These are phyloP conservation scores for Ophiostoma montium DNA, from an alignment of 2,329 filamentous ascomycete species.

Conservation along the genomic window DNA sequence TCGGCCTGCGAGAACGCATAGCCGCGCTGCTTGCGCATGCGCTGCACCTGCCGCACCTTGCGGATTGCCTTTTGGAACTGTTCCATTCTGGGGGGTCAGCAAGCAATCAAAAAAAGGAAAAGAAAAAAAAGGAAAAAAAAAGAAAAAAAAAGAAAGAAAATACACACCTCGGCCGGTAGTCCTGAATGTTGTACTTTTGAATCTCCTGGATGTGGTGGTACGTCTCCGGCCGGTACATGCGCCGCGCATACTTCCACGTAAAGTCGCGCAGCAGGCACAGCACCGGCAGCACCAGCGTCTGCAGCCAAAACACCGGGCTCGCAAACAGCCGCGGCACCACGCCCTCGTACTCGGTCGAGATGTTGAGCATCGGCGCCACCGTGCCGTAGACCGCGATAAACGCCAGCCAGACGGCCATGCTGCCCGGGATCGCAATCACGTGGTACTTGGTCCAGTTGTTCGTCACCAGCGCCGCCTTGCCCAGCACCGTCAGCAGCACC, in stretches of 20 bases:
- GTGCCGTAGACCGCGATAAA: conserved; percentile 81
- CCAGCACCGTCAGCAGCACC: conserved; percentile 82
- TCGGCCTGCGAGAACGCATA: conserved; percentile 98
- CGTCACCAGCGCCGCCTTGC: conserved; percentile 87
- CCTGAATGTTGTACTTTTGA: conserved; percentile 99
- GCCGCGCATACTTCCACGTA: conserved; percentile 92
- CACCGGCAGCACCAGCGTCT: conserved; percentile 65
- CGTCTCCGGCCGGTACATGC: conserved; percentile 90
- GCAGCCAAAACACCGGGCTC: conserved; percentile 80
- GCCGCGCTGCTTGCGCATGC: conserved; percentile 97
- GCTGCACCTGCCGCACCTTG: conserved; percentile 94
- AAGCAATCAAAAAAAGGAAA: background rate
- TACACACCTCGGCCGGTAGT: conserved; percentile 81
- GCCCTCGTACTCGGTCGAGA: conserved; percentile 75
- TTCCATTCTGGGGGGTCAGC: conserved; percentile 57
- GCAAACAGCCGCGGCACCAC: conserved; percentile 68
- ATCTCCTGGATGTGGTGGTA: conserved; percentile 99
- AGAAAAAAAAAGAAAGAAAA: background rate
- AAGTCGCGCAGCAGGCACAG: conserved; percentile 81
- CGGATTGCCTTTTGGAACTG: conserved; percentile 99
- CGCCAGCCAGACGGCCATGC: conserved; percentile 78
- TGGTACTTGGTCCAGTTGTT: conserved; percentile 99
- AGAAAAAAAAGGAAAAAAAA: background rate
- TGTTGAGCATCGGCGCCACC: conserved; percentile 66
- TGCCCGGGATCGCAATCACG: conserved; percentile 86